phyloP scores from a whole-genome alignment of 2,329 filamentous ascomycete genomes.

The Trichoderma guizhouense region DNA sequence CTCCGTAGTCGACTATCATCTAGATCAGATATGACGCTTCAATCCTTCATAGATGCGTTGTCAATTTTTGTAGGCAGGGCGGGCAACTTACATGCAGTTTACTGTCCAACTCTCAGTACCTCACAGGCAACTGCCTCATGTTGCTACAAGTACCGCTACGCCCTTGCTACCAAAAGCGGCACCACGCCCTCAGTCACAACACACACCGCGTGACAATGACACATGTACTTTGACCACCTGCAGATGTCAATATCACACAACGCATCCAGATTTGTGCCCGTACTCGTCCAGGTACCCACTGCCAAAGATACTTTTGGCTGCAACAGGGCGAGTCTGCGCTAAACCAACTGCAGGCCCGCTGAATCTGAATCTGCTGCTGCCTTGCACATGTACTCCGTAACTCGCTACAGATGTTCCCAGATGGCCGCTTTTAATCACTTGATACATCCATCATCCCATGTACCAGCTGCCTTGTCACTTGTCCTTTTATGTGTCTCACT shows the following conservation, averaged over 20 bases:
- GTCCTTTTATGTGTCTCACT: neutral
- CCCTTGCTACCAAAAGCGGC: neutral
- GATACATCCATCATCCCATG: neutral
- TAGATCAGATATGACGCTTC: neutral
- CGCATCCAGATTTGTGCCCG: neutral
- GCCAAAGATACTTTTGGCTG: neutral
- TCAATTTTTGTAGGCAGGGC: neutral
- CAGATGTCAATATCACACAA: neutral
- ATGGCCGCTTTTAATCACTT: neutral
- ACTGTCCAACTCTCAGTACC: neutral
- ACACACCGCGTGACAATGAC: neutral
- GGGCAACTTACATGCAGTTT: neutral
- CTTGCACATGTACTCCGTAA: neutral
- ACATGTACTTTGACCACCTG: neutral
- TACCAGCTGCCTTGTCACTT: neutral
- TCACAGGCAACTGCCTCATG: neutral
- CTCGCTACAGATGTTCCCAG: neutral
- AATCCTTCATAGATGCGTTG: neutral
- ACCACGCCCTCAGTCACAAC: neutral
- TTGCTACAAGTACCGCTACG: neutral
- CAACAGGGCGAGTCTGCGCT: neutral
- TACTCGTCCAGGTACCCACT: neutral
- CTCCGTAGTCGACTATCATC: neutral
- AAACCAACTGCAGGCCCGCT: neutral
- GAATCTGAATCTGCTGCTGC: slow-evolving; percentile 2